phyloP scores from a whole-genome alignment of 331 rosid species.

The Pyracantha coccinea region DNA sequence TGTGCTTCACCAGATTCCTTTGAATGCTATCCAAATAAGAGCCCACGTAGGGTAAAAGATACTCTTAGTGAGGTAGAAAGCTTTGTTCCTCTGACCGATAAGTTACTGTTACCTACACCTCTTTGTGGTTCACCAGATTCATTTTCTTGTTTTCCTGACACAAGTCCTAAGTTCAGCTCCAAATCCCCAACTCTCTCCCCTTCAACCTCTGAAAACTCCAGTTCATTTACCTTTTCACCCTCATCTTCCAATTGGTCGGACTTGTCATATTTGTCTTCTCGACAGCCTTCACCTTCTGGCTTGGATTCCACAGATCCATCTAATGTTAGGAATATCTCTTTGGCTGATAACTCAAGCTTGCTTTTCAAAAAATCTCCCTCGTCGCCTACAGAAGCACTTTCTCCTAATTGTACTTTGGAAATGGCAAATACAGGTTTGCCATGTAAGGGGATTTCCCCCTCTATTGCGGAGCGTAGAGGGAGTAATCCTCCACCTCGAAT shows the following conservation, averaged over 20 bases:
- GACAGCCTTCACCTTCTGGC: slow-evolving; percentile 79
- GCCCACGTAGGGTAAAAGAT: slow-evolving; percentile 29
- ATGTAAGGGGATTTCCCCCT: slow-evolving; percentile 35
- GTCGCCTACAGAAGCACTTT: slow-evolving; percentile 33
- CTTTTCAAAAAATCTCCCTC: slow-evolving; percentile 29
- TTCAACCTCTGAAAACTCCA: slow-evolving; percentile 70
- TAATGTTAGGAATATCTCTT: slow-evolving; percentile 32
- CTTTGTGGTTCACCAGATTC: slow-evolving; percentile 42
- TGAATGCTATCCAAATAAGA: slow-evolving; percentile 36
- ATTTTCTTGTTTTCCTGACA: slow-evolving; percentile 42
- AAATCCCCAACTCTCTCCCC: slow-evolving; percentile 80
- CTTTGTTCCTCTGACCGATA: slow-evolving; percentile 22
- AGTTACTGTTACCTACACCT: slow-evolving; percentile 32
- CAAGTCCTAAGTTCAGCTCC: slow-evolving; percentile 42
- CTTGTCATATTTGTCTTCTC: slow-evolving; percentile 60
- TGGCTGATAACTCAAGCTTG: slow-evolving; percentile 29
- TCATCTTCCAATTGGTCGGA: slow-evolving; percentile 90
- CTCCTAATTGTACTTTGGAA: slow-evolving; percentile 22
- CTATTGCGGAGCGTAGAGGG: slow-evolving; percentile 94
- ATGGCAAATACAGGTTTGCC: slow-evolving; percentile 19
- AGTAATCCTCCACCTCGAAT: slow-evolving; percentile 76
- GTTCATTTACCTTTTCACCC: slow-evolving; percentile 79
- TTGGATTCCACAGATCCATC: slow-evolving; percentile 46
- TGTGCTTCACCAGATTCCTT: slow-evolving; percentile 68
- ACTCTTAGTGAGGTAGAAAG: slow-evolving; percentile 20